Evolutionary conservation across 176 grass and related monocot genomes (phyloP), one percentile per base, ranked within the genome.

Genomic region (Melocanna baccifera): DNA sequence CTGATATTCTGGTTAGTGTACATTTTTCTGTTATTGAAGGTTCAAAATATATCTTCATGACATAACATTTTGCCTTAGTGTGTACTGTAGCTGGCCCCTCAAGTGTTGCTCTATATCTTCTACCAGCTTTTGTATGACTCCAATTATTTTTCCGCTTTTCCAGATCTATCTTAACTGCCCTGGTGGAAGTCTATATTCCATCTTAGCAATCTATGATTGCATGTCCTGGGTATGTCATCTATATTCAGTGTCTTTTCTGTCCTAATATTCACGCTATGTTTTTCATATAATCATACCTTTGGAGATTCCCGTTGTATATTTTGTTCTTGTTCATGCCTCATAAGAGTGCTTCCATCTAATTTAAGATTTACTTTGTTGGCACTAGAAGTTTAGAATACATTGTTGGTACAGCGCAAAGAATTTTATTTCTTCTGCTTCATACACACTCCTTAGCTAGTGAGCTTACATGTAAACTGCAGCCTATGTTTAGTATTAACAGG

Each of bases 181-280:
- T 65, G 93, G 96, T 37, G 96, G 96, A 93, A 98, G 91, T 81
- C 86, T 91, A 30, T 96, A 96, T 81, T 94, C 93, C 14, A 93
- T 91, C 82, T 83, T 98, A 71, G 96, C 96, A 77, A 93, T 98
- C 79, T 98, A 92, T 12, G 96, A 98, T 81, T 98, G 96, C 75
- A 98, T 98, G 96, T 93, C 90, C 56, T 96, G 93, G 96, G 96
- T 98, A 91, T 51, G 88, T 66, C 52, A 53, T 75, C 37, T 73
- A 74, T 67, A 46, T 67, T 73, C 37, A 8, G n/a, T 55, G 5
- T 43, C 52, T 80, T 81, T 76, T 66, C 69, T 30, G 41, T 46
- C n/a, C 48, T 29, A 69, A 61, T 46, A 29, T 71, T 69, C 25
- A 52, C 3, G 20, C 46, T 76, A 42, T 32, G 22, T 71, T 69